These are phyloP conservation scores for Rossbeevera mucosa DNA, from an alignment of 768 basidiomycete genomes.

Conservation along the genomic window DNA sequence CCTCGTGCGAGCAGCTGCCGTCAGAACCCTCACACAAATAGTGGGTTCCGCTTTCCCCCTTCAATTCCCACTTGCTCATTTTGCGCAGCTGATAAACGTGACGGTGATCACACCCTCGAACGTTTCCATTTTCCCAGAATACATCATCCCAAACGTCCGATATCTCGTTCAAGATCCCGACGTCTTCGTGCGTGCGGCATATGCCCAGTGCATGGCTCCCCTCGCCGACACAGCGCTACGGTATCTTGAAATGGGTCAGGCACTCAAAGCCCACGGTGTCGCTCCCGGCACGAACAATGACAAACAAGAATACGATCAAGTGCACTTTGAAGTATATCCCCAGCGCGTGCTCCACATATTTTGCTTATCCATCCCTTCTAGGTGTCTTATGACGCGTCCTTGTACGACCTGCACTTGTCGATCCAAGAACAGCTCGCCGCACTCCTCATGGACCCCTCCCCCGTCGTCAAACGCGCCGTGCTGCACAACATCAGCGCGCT, in stretches of 20 bases:
- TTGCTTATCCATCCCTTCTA: slow-evolving; percentile 28
- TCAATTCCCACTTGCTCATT: slow-evolving; percentile 9
- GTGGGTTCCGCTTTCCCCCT: slow-evolving; percentile 41
- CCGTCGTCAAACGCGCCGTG: slow-evolving; percentile 87
- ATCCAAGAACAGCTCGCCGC: slow-evolving; percentile 86
- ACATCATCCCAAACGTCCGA: slow-evolving; percentile 86
- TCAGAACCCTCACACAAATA: slow-evolving; percentile 77
- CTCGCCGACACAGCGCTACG: slow-evolving; percentile 83
- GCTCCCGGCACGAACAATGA: slow-evolving; percentile 41
- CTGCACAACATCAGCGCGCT: slow-evolving; percentile 82
- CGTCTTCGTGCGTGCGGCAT: slow-evolving; percentile 72
- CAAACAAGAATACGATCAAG: slow-evolving; percentile 68
- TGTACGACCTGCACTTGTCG: slow-evolving; percentile 78
- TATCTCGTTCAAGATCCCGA: slow-evolving; percentile 82
- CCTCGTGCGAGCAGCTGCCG: slow-evolving; percentile 71
- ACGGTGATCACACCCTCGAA: slow-evolving; percentile 64
- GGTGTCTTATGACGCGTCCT: slow-evolving; percentile 87
- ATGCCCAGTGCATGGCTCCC: slow-evolving; percentile 80
- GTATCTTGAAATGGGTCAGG: slow-evolving; percentile 92
- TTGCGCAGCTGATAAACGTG: slow-evolving; percentile 53
- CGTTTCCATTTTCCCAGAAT: slow-evolving; percentile 84
- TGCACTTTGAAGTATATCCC: slow-evolving; percentile 72
- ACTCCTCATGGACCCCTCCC: slow-evolving; percentile 83
- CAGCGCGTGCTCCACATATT: background rate
- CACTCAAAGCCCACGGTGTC: slow-evolving; percentile 77